Evolutionary conservation across 495 filamentous ascomycete genomes (phyloP), one percentile per base, ranked within the genome.

Genomic region (Glonium stellatum): DNA sequence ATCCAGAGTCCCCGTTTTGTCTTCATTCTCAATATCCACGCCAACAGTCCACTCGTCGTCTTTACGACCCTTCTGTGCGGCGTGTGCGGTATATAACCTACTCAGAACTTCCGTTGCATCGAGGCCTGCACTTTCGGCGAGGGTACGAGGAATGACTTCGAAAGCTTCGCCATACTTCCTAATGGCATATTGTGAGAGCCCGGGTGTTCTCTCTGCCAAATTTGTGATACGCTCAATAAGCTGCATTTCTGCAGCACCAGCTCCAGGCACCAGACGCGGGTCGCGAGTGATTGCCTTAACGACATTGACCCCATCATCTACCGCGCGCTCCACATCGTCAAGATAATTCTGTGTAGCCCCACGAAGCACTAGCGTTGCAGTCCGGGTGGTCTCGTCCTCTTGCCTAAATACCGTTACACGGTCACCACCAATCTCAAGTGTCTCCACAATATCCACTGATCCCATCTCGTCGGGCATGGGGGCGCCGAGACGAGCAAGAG

Each of bases 401-500:
- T 99, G 95, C 63, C 95, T 80, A 83, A 99, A 99, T 21, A 97
- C 92, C 9, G 95, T 99, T 42, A 99, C 95, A 37, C 95, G 88
- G 78, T 99, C 95, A 69, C 95, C 95, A 58, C 95, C 95, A 71
- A 99, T 97, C 76, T 99, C 95, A 47, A 92, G 82, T 6, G 95
- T 99, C 81, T 97, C 95, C 19, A 99, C 92, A 27, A 99, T 75
- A 75, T 99, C 95, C 60, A 97, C 80, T 63, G 73, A 86, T 62
- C 95, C 95, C 91, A 97, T 97, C 80, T 99, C 95, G 68, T 99
- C 95, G 23, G 95, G 95, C 95, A 99, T 99, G 27, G 95, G 95
- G 9, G 95, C 95, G 55, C 95, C 95, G 52, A 99, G 82, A 66
- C 95, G 86, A 36, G 95, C 95, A 56, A 99, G 82, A 8, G 95